Evolutionary conservation across 495 filamentous ascomycete species (phyloP).

Genomic region (Tetracladium setigerum): DNA sequence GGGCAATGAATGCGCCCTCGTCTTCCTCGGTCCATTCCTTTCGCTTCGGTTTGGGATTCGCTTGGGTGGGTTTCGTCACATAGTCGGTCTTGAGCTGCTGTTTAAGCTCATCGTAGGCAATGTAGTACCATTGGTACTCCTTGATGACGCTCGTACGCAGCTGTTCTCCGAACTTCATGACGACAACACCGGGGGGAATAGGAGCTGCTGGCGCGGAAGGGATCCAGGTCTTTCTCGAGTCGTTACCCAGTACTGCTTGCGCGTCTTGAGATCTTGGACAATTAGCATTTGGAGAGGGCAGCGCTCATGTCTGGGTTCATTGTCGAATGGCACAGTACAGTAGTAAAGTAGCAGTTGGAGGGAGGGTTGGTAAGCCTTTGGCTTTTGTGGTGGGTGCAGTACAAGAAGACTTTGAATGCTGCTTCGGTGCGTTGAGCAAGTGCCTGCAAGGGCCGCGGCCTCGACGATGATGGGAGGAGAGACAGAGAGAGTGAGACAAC

Average conservation of each 20-base stretch:
- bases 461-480: too few relatives aligned
- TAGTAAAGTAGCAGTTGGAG: too few relatives aligned
- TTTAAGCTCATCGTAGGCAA: slow-evolving; percentile 93
- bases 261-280: slow-evolving; percentile 38
- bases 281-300: slow-evolving; percentile 41
- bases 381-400: too few relatives aligned
- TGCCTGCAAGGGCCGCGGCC: too few relatives aligned
- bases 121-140: slow-evolving; percentile 96
- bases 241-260: slow-evolving; percentile 24
- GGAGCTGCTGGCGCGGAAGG: slow-evolving; percentile 25
- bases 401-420: too few relatives aligned
- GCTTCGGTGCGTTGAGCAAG: too few relatives aligned
- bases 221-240: slow-evolving; percentile 13
- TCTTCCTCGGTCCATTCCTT: slow-evolving; percentile 86
- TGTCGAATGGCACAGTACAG: too few relatives aligned
- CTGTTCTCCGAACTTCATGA: slow-evolving; percentile 90
- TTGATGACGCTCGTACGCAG: slow-evolving; percentile 86
- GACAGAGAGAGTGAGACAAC: too few relatives aligned
- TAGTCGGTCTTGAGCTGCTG: slow-evolving; percentile 70
- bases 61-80: slow-evolving; percentile 34
- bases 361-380: too few relatives aligned
- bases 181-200: slow-evolving; percentile 28
- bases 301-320: too few relatives aligned
- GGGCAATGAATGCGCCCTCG: slow-evolving; percentile 77
- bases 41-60: slow-evolving; percentile 46